phyloP scores from a whole-genome alignment of 2,329 filamentous ascomycete genomes.

The Trichophyton benhamiae region DNA sequence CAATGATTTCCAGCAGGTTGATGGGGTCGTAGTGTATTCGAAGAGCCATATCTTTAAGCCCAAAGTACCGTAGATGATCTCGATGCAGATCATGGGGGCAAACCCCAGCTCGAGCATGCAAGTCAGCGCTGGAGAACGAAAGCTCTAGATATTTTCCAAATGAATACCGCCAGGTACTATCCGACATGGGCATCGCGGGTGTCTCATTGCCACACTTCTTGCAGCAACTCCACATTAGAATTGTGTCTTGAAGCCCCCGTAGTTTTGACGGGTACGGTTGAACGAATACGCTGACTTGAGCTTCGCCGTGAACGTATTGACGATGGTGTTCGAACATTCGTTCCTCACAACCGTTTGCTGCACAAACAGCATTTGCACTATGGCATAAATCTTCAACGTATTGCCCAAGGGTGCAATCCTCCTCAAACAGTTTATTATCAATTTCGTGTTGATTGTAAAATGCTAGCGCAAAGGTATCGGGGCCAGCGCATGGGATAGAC shows the following conservation, averaged over 20 bases:
- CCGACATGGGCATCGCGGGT: slow-evolving; percentile 79
- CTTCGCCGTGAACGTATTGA: slow-evolving; percentile 93
- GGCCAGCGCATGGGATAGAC: slow-evolving; percentile 84
- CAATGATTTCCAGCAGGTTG: slow-evolving; percentile 84
- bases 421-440: slow-evolving; percentile 51
- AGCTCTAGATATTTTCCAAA: slow-evolving; percentile 98
- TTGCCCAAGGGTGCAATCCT: slow-evolving; percentile 86
- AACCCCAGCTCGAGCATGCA: slow-evolving; percentile 60
- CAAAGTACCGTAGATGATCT: slow-evolving; percentile 88
- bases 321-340: slow-evolving; percentile 87
- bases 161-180: slow-evolving; percentile 93
- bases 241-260: slow-evolving; percentile 56
- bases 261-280: slow-evolving; percentile 59
- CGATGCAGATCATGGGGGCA: slow-evolving; percentile 88
- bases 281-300: slow-evolving; percentile 81
- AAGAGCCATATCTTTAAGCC: slow-evolving; percentile 70
- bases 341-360: slow-evolving; percentile 71
- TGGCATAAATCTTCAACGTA: slow-evolving; percentile 86
- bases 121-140: slow-evolving; percentile 82
- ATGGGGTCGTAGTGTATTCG: slow-evolving; percentile 88
- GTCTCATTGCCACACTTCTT: slow-evolving; percentile 86
- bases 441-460: slow-evolving; percentile 85
- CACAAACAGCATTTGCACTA: slow-evolving; percentile 63
- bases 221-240: slow-evolving; percentile 97
- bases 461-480: slow-evolving; percentile 74